Base-by-base conservation (phyloP, 2,329 filamentous ascomycete genomes). In the Tolypocladium cylindrosporum region DNA sequence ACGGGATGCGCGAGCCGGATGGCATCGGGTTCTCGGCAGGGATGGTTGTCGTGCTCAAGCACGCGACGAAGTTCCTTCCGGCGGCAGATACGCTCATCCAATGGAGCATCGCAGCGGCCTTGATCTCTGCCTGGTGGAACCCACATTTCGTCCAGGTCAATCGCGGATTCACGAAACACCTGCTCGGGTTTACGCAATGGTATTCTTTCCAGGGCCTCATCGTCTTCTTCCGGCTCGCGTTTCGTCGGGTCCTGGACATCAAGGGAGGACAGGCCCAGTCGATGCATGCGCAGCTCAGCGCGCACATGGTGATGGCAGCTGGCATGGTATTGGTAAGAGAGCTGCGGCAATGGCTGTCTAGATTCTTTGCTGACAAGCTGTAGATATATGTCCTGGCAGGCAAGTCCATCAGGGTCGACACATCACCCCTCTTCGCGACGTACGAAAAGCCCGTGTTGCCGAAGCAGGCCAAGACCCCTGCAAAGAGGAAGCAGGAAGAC, bases 71-170 rank as follows among this genome's bases (percentile, higher is more conserved):
- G n/a, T 59, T 71, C 14, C 64, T 83, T 7, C 80, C 79, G 11
- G 65, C 64, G 0, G 63, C 72, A 1, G 72, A 75, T 4, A 64
- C 66, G 8, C 64, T 82, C 51, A 73, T 80, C 39, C 74, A 74
- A 56, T 76, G 77, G 65, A 75, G 80, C 24, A 70, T 86, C 24
- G 63, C 72, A 56, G 71, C 78, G 14, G 80, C 79, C 41, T 62
- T 83, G 3, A 64, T 79, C 21, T 79, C 84, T 3, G 71, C 80
- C 14, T 87, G 84, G 79, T 90, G 87, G 87, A 90, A 89, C 61
- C 85, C 86, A 0, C 80, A 80, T 59, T 82, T 89, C 62, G 78
- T 82, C 40, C 77, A 86, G 64, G 81, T 79, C 4, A 75, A 77
- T 40, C 76, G 80, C n/a, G 85, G 83, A 57, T 87, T 80, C 67